These are phyloP conservation scores for Lentinula aciculospora DNA, from an alignment of 768 basidiomycete genomes.

Conservation along the genomic window DNA sequence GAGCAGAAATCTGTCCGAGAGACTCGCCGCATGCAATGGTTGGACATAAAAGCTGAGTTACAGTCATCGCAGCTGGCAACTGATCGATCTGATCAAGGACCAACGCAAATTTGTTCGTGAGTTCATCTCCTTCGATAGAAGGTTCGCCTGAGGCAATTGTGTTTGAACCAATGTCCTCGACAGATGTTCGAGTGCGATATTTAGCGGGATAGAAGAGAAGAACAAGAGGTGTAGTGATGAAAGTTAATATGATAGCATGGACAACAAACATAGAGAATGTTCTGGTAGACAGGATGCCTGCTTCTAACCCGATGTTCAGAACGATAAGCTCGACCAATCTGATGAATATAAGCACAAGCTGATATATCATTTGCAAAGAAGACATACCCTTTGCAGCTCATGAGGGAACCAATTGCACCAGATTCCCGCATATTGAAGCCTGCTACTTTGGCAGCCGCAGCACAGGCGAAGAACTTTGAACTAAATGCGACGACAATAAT, in stretches of 20 bases:
- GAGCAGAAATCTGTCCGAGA: background rate
- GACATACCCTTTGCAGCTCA: conserved; percentile 84
- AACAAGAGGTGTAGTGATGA: conserved; percentile 82
- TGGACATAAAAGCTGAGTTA: conserved; percentile 66
- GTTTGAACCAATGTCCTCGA: conserved; percentile 14
- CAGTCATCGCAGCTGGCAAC: conserved; percentile 75
- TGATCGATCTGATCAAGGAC: conserved; percentile 81
- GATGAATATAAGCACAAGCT: background rate
- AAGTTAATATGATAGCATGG: conserved; percentile 69
- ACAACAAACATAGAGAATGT: conserved; percentile 91
- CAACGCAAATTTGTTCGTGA: conserved; percentile 60
- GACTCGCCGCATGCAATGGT: conserved; percentile 1
- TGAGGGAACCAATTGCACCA: conserved; percentile 78
- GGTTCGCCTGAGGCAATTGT: background rate
- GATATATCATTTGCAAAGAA: background rate
- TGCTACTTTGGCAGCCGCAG: conserved; percentile 44
- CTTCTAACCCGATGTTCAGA: conserved; percentile 78
- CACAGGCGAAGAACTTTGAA: conserved; percentile 76
- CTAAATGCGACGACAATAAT: conserved; percentile 71
- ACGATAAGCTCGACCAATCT: conserved; percentile 86
- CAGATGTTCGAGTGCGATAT: conserved; percentile 31
- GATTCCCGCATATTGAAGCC: conserved; percentile 77
- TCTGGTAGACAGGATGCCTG: conserved; percentile 53
- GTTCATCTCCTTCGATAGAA: conserved; percentile 25
- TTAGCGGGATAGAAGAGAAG: conserved; percentile 69